Evolutionary conservation across 805 yeast genomes (phyloP).

Genomic region (Candida odintsovae): DNA sequence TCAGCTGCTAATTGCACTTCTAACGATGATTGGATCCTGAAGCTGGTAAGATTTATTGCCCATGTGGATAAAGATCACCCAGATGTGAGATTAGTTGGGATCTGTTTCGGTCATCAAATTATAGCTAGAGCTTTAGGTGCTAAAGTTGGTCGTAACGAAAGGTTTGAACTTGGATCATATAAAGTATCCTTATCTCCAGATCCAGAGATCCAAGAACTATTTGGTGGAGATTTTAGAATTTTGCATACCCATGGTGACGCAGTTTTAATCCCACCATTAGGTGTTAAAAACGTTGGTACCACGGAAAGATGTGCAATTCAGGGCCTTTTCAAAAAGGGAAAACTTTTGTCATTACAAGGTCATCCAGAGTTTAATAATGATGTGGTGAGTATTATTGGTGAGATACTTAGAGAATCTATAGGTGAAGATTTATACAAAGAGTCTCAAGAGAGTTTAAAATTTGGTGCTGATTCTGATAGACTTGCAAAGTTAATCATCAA

Average conservation of each 20-base stretch:
- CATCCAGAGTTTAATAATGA: conserved; percentile 77
- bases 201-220: conserved; percentile 25
- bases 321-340: conserved; percentile 51
- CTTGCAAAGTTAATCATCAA: too few species aligned
- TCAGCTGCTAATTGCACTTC: conserved; percentile 47
- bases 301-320: conserved; percentile 55
- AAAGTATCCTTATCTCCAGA: conserved; percentile 41
- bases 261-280: conserved; percentile 31
- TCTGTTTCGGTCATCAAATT: conserved; percentile 88
- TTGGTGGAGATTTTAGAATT: conserved; percentile 39
- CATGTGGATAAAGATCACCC: not conserved
- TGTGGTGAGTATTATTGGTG: too few species aligned
- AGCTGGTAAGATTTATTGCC: conserved; percentile 31
- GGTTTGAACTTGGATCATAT: conserved; percentile 71
- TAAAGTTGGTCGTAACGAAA: conserved; percentile 45
- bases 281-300: conserved; percentile 40
- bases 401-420: too few species aligned
- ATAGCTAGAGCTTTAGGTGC: conserved; percentile 62
- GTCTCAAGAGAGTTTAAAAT: too few species aligned
- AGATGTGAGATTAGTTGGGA: conserved; percentile 48
- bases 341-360: conserved; percentile 72
- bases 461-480: too few species aligned
- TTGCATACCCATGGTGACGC: conserved; percentile 60
- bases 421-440: too few species aligned
- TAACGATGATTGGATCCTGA: conserved; percentile 37